phyloP scores from a whole-genome alignment of 2,329 filamentous ascomycete genomes.

The Penicillium expansum region DNA sequence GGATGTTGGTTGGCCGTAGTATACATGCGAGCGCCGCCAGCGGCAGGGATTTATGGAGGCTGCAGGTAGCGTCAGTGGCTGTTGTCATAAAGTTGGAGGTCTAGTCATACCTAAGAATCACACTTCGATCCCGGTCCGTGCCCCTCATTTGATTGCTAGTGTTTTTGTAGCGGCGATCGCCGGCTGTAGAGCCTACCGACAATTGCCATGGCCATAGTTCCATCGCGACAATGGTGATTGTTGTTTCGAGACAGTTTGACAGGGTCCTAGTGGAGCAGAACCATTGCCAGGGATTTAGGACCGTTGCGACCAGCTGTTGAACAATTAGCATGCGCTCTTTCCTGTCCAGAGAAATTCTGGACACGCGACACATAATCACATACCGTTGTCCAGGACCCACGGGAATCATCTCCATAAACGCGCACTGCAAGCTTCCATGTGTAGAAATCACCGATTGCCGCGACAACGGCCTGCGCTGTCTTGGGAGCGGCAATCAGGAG shows the following conservation, averaged over 20 bases:
- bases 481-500: conserved; percentile 72
- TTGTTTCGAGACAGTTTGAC: conserved; percentile 91
- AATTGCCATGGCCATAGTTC: conserved; percentile 85
- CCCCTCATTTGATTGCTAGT: conserved; percentile 9
- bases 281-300: conserved; percentile 90
- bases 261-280: conserved; percentile 91
- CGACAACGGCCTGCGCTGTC: conserved; percentile 71
- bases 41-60: conserved; percentile 63
- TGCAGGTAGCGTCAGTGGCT: conserved; percentile 29
- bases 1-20: conserved; percentile 80
- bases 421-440: conserved; percentile 77
- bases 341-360: neutral
- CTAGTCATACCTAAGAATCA: conserved; percentile 27
- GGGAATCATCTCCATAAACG: conserved; percentile 66
- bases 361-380: conserved; percentile 7
- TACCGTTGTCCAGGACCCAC: conserved; percentile 67
- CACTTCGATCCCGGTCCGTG: conserved; percentile 11
- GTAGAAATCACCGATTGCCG: conserved; percentile 77
- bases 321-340: conserved; percentile 18
- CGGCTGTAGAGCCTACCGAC: conserved; percentile 45
- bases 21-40: conserved; percentile 80
- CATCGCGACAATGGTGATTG: conserved; percentile 75
- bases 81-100: conserved; percentile 3
- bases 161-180: conserved; percentile 28
- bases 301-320: conserved; percentile 64